Percentiles rank a stretch among this genome's conserved stretches.
Conservation (phyloP, 768 basidiomycete genomes). For the Kwoniella mangroviensis region DNA sequence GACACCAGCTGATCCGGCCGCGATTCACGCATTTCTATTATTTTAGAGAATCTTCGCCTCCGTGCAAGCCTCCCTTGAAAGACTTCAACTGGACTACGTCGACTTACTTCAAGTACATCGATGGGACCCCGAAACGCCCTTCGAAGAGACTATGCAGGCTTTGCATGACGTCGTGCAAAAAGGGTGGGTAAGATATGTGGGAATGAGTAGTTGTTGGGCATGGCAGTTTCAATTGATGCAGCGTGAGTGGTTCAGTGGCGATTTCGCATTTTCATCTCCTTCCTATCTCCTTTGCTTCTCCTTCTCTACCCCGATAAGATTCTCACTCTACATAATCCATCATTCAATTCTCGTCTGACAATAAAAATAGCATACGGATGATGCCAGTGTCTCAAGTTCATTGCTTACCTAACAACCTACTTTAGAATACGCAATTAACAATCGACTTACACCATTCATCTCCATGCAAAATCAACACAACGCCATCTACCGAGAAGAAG, state of each 20-base stretch:
- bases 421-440: conserved; percentile 67
- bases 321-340: not conserved
- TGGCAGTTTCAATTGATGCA: conserved; percentile 56
- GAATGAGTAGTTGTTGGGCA: conserved; percentile 60
- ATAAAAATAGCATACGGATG: no score
- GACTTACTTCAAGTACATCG: conserved; percentile 72
- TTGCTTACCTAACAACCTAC: not conserved
- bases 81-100: conserved; percentile 76
- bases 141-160: conserved; percentile 64
- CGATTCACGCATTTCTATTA: not conserved
- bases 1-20: not conserved
- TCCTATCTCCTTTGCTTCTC: not conserved
- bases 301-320: not conserved
- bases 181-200: conserved; percentile 60
- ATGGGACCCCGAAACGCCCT: conserved; percentile 67
- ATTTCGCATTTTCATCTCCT: not conserved
- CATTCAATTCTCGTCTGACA: not conserved
- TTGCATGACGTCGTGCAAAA: conserved; percentile 60
- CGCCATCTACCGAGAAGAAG: conserved; percentile 70
- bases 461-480: conserved; percentile 74
- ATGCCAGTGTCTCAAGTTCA: no score
- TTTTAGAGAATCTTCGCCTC: conserved; percentile 70
- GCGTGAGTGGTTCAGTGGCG: conserved; percentile 32
- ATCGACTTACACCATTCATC: conserved; percentile 68
- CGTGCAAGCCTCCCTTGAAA: conserved; percentile 63